Base-by-base conservation (phyloP, 129 eudicot genomes). In the Flaveria robusta region DNA sequence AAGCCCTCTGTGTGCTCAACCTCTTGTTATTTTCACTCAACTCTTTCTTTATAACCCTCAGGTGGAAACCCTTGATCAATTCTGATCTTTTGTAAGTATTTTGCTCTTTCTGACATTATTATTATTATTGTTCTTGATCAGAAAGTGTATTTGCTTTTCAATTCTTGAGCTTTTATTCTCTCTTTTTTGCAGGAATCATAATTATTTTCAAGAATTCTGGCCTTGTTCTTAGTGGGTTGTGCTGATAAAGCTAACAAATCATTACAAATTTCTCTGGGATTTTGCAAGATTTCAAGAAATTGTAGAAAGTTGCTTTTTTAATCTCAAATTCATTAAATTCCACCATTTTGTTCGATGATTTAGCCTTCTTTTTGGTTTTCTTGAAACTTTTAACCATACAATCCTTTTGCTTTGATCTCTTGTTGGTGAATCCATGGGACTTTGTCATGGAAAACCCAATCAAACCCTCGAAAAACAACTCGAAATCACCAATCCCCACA, bases 401-500 rank as follows among this genome's bases (percentile, higher is more conserved):
- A 55, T n/a, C 14, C 13, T 52, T 26, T 66, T 66, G 23, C 29
- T 71, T 65, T 77, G 34, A 26, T 18, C 64, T 34, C 12, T 47
- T 68, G 87, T 70, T 81, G 66, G 71, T 84, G 84, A 86, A 75
- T 81, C 91, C 76, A 95, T 95, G 99, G 99, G 99, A 81, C 89
- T 95, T 72, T 95, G 99, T 85, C 96, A 95, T 79, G 99, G 97
- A 81, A 95, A 91, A 86, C 99, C 97, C 66, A 81, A 80, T 81
- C 86, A 84, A 81, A 72, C 83, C 87, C 88, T 82, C 5, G 80
- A 90, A 81, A 84, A 70, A 66, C 86, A 82, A 24, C 77, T 81
- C 22, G 92, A 87, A 85, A 85, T 82, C 71, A 51, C 84, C 10
- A 78, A 20, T 42, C 56, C 84, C 73, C 82, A 87, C 7, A 70